Evolutionary conservation across 148 eudicot genomes (phyloP), one percentile per base, ranked within the genome.

Genomic region (Hydrangea macrophylla): DNA sequence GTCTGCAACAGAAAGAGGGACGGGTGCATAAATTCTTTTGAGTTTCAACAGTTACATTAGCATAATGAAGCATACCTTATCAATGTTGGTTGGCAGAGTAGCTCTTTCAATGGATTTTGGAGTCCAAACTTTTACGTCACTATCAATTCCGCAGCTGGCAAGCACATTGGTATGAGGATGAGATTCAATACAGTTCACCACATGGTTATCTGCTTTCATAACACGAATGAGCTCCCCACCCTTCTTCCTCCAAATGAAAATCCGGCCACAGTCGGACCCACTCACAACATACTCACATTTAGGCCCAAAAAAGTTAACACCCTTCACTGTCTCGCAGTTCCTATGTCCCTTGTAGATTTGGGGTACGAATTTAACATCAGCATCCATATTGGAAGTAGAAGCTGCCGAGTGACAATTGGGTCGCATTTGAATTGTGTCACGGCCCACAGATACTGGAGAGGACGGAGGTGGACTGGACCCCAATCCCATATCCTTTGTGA

Each of bases 191-290:
- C 96, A 90, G 64, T 93, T 93, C 57, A 93, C 96, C 51, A 93
- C 86, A 60, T 82, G 64, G 73, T 79, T 79, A 76, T 90, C 98
- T 13, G 89, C 98, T 75, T 86, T 86, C 84, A 93, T 88, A 36
- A 88, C 96, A 72, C 98, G 98, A 35, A 92, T 64, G 57, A 92
- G 86, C 74, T 86, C 90, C 48, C 87, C 92, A 24, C 75, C 82
- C 68, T 75, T 90, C 79, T 93, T 90, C 80, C 74, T 88, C 98
- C 98, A 93, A 28, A 90, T 86, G 75, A 88, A 93, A 55, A 93
- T 90, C 31, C 89, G 81, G 51, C 98, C 98, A 85, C 98, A 93
- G 75, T 93, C 98, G 23, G 98, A 93, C 44, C 96, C 98, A 78
- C 98, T 93, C 64, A 85, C 85, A 62, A 90, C 92, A 81, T 90